Evolutionary conservation across 306 rosid species (phyloP).

Genomic region (Leucaena leucocephala): DNA sequence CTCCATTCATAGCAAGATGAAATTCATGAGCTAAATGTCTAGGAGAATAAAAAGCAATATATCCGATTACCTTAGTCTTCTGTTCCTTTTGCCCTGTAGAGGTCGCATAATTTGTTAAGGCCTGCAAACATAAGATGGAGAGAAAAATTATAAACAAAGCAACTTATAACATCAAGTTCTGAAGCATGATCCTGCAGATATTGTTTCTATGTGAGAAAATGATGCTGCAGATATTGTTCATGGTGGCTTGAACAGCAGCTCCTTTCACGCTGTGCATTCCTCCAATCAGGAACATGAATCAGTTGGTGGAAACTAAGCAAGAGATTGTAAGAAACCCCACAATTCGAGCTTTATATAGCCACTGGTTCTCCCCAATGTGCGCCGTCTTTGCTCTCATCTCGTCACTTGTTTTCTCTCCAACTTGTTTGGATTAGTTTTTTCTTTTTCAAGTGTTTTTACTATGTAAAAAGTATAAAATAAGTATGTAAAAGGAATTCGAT

Average conservation of each 20-base stretch:
- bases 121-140: slow-evolving; percentile 52
- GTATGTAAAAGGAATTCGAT: too few species aligned
- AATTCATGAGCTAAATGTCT: background rate
- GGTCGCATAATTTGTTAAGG: slow-evolving; percentile 63
- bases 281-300: background rate
- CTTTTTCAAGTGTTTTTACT: too few species aligned
- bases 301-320: background rate
- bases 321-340: background rate
- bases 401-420: too few species aligned
- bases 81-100: slow-evolving; percentile 55
- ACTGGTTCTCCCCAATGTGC: background rate
- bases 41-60: background rate
- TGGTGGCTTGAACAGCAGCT: background rate
- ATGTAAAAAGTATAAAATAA: too few species aligned
- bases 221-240: background rate
- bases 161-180: background rate
- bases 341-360: background rate
- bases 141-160: background rate
- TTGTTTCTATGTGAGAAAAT: background rate
- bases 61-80: slow-evolving; percentile 65
- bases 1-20: too few species aligned
- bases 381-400: background rate
- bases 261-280: background rate
- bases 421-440: too few species aligned
- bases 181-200: background rate